These are phyloP conservation scores for Penicillium sp. DNA, from an alignment of 2,329 filamentous ascomycete genomes.

Conservation along the genomic window DNA sequence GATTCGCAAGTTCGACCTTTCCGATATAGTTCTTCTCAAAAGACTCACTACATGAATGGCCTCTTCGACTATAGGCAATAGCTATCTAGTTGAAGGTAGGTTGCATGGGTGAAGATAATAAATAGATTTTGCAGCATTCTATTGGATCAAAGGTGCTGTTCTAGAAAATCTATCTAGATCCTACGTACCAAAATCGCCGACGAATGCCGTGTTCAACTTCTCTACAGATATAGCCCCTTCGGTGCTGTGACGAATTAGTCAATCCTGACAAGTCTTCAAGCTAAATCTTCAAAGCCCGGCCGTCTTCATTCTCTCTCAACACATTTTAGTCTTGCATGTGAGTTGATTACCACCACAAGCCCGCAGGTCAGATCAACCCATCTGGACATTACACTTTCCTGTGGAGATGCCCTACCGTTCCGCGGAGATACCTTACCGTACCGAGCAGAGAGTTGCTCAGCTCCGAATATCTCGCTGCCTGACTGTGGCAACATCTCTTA, in stretches of 20 bases:
- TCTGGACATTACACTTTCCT: neutral
- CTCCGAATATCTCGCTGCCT: constrained; percentile 19
- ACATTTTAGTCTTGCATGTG: neutral
- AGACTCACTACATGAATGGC: neutral
- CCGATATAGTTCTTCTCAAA: too few relatives aligned
- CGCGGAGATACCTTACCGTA: neutral
- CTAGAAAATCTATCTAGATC: neutral
- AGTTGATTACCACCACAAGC: neutral
- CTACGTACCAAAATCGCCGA: neutral
- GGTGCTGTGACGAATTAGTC: neutral
- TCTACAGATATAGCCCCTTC: neutral
- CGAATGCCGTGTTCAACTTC: neutral
- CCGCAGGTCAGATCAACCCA: neutral
- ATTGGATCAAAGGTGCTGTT: neutral
- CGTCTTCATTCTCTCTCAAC: neutral
- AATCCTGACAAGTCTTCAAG: neutral
- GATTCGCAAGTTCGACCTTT: too few relatives aligned
- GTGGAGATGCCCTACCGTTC: neutral
- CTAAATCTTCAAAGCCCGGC: neutral
- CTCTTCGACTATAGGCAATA: too few relatives aligned
- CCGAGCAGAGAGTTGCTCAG: neutral
- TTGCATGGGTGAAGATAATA: too few relatives aligned
- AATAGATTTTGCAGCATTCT: neutral
- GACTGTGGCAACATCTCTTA: constrained; percentile 20
- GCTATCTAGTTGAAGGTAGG: too few relatives aligned